Base-by-base conservation (phyloP, 2,329 filamentous ascomycete genomes). In the Epichloe glyceriae region DNA sequence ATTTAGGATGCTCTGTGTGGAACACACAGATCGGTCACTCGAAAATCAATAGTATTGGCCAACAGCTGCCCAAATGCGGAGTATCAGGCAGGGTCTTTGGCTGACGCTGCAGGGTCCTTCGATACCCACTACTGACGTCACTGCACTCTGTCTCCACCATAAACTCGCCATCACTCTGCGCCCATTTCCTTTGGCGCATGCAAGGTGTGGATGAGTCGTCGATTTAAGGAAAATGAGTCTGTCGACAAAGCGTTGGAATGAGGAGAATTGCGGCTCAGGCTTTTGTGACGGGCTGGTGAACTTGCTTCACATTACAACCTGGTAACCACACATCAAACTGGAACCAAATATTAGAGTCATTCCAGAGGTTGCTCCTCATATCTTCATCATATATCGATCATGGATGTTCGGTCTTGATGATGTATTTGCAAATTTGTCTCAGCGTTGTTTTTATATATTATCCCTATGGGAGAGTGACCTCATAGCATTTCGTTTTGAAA, bases 111-210 rank as follows among this genome's bases (percentile, higher is more conserved):
- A 49, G 50, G 47, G 52, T 52, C 50, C 50, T 49, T 38, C 6
- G 26, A 20, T 43, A 43, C 20, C 64, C 50, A 56, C 50, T 50
- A 49, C 48, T 64, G 61, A 65, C 61, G 60, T 65, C 62, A 64
- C 50, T 39, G 40, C 30, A 34, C 49, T 49, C 30, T 49, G 51
- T 47, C 48, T 38, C 41, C 50, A 50, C 49, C 49, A 46, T 51
- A 51, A 37, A 50, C 19, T 55, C 61, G 60, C 61, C 60, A 62
- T 62, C 58, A 62, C 53, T 30, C 44, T 37, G 43, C 48, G 34
- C 20, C 40, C 19, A 10, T 14, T 8, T 4, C 22, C 2, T 45
- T 19, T 11, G 40, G 40, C 19, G 40, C 17, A 46, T 34, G 15
- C 10, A 40, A 39, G 45, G 43, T 46, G 33, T 38, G 11, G 14